Base-by-base conservation (phyloP, 148 eudicot species). In the Fallopia convolvulus region DNA sequence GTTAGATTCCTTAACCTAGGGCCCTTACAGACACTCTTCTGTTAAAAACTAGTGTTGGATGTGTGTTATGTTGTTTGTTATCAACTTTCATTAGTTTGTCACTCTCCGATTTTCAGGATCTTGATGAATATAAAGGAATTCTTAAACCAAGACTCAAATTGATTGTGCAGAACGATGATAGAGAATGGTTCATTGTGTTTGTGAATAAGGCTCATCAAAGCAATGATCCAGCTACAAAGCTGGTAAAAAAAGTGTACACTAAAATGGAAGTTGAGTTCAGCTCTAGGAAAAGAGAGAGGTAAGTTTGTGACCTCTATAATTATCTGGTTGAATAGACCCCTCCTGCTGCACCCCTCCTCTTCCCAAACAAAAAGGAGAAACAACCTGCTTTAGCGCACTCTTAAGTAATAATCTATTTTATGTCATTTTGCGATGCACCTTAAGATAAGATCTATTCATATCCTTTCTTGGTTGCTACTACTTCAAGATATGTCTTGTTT, bases 271-370 rank as follows among this genome's bases (percentile, higher is more conserved):
- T 92, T 68, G 99, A 95, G 82, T 95, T 95, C 82, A 95, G 96
- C 88, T 89, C 99, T 70, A 95, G 91, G 85, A 95, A 95, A 84
- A 85, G 97, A 84, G 97, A 95, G 83, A 89, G 97, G 99, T 92
- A 82, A 56, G 78, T 58, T 39, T 77, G 20, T 68, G 72, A 68
- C 44, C 36, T 4, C 70, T 13, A 18, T 10, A 9, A 68, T 2
- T 14, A 39, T 10, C 5, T 33, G n/a, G 17, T 36, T 68, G 10
- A 68, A 14, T 68, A 68, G 72, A 68, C 70, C 17, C 17, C 70
- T 8, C 70, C 39, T 32, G 13, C 70, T 32, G 36, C 70, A 23
- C 70, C 14, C 12, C 47, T 63, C 70, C 9, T 32, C 70, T 68
- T 68, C 44, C 72, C 42, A 36, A 68, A 68, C 41, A 36, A 36